These are phyloP conservation scores for Pelargonium nanum DNA, from an alignment of 345 rosid genomes.

Conservation along the genomic window DNA sequence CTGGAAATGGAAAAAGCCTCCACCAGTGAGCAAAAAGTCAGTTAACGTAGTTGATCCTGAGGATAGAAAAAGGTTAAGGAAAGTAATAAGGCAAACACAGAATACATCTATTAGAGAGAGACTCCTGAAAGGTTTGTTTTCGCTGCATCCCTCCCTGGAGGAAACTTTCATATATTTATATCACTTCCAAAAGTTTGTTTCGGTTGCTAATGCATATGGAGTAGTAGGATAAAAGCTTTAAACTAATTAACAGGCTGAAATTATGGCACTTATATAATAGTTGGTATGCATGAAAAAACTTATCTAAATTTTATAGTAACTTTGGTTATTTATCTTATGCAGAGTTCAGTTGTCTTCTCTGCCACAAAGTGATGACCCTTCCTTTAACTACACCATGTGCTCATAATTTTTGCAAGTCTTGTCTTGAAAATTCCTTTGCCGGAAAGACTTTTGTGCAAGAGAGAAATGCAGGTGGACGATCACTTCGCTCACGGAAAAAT, in stretches of 20 bases:
- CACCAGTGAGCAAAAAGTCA: slow-evolving; percentile 41
- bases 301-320: not conserved
- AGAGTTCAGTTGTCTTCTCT: slow-evolving; percentile 45
- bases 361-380: slow-evolving; percentile 40
- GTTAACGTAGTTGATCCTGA: slow-evolving; percentile 7
- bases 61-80: slow-evolving; percentile 20
- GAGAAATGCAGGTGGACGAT: slow-evolving; percentile 43
- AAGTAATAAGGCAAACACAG: slow-evolving; percentile 18
- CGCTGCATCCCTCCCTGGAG: not conserved
- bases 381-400: slow-evolving; percentile 74
- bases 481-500: slow-evolving; percentile 43
- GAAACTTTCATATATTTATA: not conserved
- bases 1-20: slow-evolving; percentile 63
- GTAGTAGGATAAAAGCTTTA: not conserved
- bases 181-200: not conserved
- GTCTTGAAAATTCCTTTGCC: slow-evolving; percentile 43
- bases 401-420: slow-evolving; percentile 61
- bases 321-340: slow-evolving; percentile 8
- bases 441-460: slow-evolving; percentile 30
- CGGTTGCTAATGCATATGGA: not conserved
- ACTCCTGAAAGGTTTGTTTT: slow-evolving; percentile 29
- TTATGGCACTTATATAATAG: not conserved
- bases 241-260: no score
- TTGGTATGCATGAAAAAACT: not conserved
- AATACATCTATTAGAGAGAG: slow-evolving; percentile 22